Percentiles rank a stretch among this genome's conserved stretches.
These are phyloP conservation scores for Nigrospora sphaerica DNA, from an alignment of 2,329 filamentous ascomycete species.

Conservation along the genomic window DNA sequence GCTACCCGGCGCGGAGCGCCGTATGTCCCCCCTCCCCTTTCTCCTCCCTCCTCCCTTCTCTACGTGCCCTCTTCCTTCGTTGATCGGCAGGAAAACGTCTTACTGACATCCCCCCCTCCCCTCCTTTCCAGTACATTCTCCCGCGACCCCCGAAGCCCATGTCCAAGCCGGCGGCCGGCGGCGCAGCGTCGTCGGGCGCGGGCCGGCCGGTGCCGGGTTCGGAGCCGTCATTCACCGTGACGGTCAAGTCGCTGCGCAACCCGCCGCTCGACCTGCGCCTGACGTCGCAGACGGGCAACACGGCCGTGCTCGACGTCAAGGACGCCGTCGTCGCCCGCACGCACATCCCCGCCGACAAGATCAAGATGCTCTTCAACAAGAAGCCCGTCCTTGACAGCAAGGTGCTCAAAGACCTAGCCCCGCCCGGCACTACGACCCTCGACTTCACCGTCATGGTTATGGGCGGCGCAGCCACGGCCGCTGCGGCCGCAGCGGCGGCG, in stretches of 20 bases:
- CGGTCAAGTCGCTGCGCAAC: conserved; percentile 71
- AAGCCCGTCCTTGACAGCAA: conserved; percentile 77
- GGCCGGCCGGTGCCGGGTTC: conserved; percentile 32
- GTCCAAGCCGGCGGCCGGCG: conserved; percentile 35
- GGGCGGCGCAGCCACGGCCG: conserved; percentile 53
- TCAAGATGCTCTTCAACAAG: conserved; percentile 81
- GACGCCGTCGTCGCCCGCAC: conserved; percentile 56
- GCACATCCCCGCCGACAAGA: conserved; percentile 60
- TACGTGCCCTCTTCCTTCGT: not conserved
- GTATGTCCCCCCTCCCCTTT: conserved; percentile 42
- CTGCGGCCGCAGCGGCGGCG: conserved; percentile 28
- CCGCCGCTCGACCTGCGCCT: conserved; percentile 63
- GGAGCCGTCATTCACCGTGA: conserved; percentile 48
- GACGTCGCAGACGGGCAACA: conserved; percentile 53
- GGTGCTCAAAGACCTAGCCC: conserved; percentile 65
- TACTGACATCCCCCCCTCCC: conserved; percentile 4
- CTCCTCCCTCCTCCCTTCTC: not conserved
- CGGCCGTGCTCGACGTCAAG: conserved; percentile 76
- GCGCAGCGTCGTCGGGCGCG: conserved; percentile 20
- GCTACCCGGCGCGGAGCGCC: conserved; percentile 67
- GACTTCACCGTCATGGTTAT: conserved; percentile 88
- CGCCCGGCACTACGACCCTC: conserved; percentile 43
- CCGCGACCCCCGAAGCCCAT: conserved; percentile 58
- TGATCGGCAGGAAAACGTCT: not conserved
- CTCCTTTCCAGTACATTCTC: conserved; percentile 65